phyloP scores from a whole-genome alignment of 2,329 filamentous ascomycete genomes.

The Mollisiaceae sp. region DNA sequence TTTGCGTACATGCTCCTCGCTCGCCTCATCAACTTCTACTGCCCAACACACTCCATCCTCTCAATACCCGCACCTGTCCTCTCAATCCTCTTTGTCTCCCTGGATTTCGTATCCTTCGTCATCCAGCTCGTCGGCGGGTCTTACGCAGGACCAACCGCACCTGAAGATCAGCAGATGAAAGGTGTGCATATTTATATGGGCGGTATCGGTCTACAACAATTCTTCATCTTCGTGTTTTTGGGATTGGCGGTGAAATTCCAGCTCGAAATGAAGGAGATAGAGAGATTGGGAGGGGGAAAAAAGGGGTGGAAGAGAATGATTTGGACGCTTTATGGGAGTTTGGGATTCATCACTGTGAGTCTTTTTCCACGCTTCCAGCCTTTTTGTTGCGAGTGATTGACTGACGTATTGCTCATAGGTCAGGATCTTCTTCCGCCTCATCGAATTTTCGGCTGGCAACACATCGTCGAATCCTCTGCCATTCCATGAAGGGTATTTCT shows the following conservation, averaged over 20 bases:
- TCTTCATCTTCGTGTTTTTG: slow-evolving; percentile 34
- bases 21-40: slow-evolving; percentile 37
- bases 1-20: slow-evolving; percentile 40
- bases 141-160: slow-evolving; percentile 18
- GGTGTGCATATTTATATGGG: slow-evolving; percentile 36
- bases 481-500: slow-evolving; percentile 56
- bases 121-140: slow-evolving; percentile 41
- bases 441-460: slow-evolving; percentile 56
- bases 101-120: slow-evolving; percentile 48
- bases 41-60: slow-evolving; percentile 44
- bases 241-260: slow-evolving; percentile 30
- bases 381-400: not conserved
- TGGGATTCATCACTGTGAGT: slow-evolving; percentile 32
- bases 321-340: slow-evolving; percentile 28
- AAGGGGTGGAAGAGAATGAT: slow-evolving; percentile 24
- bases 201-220: slow-evolving; percentile 35
- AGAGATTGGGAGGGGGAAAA: slow-evolving; percentile 5
- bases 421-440: slow-evolving; percentile 64
- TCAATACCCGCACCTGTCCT: slow-evolving; percentile 42
- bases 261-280: slow-evolving; percentile 17
- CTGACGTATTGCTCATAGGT: slow-evolving; percentile 42
- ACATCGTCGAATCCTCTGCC: slow-evolving; percentile 49
- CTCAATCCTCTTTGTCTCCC: slow-evolving; percentile 50
- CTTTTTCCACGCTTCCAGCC: not conserved
- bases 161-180: slow-evolving; percentile 17